phyloP scores from a whole-genome alignment of 2,329 filamentous ascomycete species.

The Emydomyces testavorans region DNA sequence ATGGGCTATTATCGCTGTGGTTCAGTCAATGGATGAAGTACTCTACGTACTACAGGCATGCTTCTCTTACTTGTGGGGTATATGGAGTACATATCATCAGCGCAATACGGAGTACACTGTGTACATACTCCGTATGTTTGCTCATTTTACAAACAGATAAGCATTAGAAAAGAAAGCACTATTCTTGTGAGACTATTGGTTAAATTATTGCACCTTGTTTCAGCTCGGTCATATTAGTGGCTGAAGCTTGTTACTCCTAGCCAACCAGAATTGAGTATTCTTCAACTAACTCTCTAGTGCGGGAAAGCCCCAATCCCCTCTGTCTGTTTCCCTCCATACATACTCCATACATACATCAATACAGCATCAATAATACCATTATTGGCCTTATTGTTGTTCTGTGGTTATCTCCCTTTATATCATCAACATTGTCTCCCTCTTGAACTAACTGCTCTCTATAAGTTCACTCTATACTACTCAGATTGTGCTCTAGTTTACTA shows the following conservation, averaged over 20 bases:
- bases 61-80: too few relatives aligned
- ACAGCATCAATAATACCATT: not conserved
- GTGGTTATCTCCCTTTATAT: not conserved
- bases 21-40: too few relatives aligned
- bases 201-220: not conserved
- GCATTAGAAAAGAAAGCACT: too few relatives aligned
- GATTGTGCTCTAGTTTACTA: too few relatives aligned
- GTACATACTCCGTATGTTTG: too few relatives aligned
- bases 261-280: not conserved
- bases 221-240: not conserved
- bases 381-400: not conserved
- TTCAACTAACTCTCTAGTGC: not conserved
- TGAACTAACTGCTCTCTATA: not conserved
- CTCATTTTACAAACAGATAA: too few relatives aligned
- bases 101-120: too few relatives aligned
- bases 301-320: not conserved
- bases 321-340: slow-evolving; percentile 3
- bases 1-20: too few relatives aligned
- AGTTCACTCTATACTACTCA: not conserved
- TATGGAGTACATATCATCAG: too few relatives aligned
- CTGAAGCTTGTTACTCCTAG: not conserved
- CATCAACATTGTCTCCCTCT: not conserved
- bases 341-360: too few relatives aligned
- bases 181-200: not conserved
- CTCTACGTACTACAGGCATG: too few relatives aligned